Conservation (phyloP, 164 flowering plant genomes). For the Euptelea pleiosperma region DNA sequence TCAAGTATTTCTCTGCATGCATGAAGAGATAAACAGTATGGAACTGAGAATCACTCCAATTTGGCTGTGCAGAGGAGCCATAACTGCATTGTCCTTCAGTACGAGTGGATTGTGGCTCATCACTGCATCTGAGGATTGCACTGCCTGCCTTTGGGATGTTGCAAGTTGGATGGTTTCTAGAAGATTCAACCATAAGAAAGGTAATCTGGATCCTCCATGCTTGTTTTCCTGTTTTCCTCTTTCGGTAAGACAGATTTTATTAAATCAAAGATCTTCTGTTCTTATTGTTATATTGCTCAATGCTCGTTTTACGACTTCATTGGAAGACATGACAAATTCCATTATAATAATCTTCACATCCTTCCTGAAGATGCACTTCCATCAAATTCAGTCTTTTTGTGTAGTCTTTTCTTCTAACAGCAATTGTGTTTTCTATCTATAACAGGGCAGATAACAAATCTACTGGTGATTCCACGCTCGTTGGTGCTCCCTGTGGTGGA, state of each 20-base stretch:
- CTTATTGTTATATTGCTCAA: background rate
- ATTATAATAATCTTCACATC: background rate
- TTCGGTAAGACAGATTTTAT: background rate
- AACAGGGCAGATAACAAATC: constrained; percentile 48
- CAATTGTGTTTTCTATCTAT: background rate
- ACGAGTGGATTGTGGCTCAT: constrained; percentile 30
- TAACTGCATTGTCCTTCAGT: constrained; percentile 48
- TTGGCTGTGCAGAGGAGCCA: constrained; percentile 37
- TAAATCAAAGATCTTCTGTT: background rate
- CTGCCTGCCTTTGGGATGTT: constrained; percentile 53
- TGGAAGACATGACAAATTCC: background rate
- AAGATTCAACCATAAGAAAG: constrained; percentile 46
- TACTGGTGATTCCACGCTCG: constrained; percentile 37
- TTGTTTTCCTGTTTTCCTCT: background rate
- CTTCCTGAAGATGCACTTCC: background rate
- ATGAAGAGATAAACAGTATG: background rate
- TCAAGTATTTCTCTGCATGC: background rate
- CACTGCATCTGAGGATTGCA: constrained; percentile 56
- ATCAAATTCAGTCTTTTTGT: background rate
- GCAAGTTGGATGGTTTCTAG: constrained; percentile 23
- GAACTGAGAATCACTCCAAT: background rate
- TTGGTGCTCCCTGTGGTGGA: constrained; percentile 23
- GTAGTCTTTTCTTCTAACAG: background rate
- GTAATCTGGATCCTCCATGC: constrained; percentile 16
- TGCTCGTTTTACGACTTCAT: background rate